Conservation (phyloP, 257 asterid species). For the Paraleonurus japonicus region DNA sequence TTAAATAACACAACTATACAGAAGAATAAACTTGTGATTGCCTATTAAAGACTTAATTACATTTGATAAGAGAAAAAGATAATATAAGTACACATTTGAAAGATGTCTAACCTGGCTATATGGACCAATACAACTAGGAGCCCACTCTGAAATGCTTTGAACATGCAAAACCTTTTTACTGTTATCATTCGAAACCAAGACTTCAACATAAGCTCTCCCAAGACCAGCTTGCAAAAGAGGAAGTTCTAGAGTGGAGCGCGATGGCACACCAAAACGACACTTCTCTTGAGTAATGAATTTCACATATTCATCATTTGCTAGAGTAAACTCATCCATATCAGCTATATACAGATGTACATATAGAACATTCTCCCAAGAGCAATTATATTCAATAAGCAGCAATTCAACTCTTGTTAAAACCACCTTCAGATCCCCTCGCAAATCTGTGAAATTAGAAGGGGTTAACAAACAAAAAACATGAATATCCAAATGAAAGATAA, state of each 20-base stretch:
- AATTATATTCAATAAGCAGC: conserved; percentile 52
- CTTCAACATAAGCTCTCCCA: conserved; percentile 88
- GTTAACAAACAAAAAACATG: conserved; percentile 11
- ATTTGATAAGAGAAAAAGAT: not conserved
- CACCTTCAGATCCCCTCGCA: conserved; percentile 61
- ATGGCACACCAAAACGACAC: conserved; percentile 93
- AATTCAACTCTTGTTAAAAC: conserved; percentile 61
- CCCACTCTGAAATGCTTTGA: conserved; percentile 97
- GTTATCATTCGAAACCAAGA: conserved; percentile 67
- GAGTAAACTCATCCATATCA: conserved; percentile 69
- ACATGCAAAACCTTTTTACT: conserved; percentile 88
- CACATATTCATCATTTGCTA: conserved; percentile 75
- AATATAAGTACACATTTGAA: not conserved
- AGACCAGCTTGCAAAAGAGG: conserved; percentile 80
- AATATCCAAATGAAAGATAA: conserved; percentile 14
- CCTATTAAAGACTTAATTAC: not conserved
- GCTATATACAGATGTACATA: conserved; percentile 84
- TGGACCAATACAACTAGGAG: conserved; percentile 99
- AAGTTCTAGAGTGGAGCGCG: conserved; percentile 92
- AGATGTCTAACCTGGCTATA: conserved; percentile 83
- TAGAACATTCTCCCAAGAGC: conserved; percentile 89
- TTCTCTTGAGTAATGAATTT: conserved; percentile 83
- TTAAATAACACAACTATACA: not conserved
- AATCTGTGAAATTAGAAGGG: conserved; percentile 46
- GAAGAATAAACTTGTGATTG: conserved; percentile 1